These are phyloP conservation scores for Puccinellia tenuiflora DNA, from an alignment of 176 grass and related monocot species.

Conservation along the genomic window DNA sequence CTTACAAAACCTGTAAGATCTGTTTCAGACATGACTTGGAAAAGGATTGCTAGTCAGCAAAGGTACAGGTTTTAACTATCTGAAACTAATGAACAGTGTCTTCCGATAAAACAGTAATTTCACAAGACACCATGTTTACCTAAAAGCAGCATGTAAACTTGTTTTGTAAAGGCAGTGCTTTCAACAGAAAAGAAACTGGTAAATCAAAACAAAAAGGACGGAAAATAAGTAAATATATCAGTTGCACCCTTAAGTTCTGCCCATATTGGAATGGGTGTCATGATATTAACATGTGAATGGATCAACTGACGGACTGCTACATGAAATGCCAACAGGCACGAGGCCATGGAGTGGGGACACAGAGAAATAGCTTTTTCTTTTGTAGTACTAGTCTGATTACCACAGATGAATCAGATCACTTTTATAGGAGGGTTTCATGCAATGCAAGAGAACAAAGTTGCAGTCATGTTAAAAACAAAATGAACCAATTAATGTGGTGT, in stretches of 20 bases:
- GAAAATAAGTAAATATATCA: background rate
- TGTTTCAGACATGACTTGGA: constrained; percentile 4
- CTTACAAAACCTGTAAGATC: background rate
- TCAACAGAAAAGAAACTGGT: background rate
- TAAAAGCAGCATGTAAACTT: background rate
- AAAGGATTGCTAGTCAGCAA: background rate
- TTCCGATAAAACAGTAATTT: background rate
- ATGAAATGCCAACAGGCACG: background rate
- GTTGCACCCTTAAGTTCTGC: background rate
- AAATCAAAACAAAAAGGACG: background rate
- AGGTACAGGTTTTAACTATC: background rate
- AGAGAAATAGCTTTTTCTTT: background rate
- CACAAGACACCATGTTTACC: background rate
- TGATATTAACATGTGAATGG: background rate
- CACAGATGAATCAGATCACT: background rate
- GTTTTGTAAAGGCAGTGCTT: background rate
- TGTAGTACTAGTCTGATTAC: background rate
- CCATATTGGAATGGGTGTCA: background rate
- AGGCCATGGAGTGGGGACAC: too few relatives aligned
- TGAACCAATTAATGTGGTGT: background rate
- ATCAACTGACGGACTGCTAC: background rate
- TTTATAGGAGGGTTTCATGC: background rate
- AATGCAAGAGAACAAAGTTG: background rate
- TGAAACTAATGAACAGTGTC: background rate
- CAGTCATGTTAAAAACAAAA: background rate